Evolutionary conservation across 495 filamentous ascomycete genomes (phyloP).

Genomic region (Annulohypoxylon moriforme): DNA sequence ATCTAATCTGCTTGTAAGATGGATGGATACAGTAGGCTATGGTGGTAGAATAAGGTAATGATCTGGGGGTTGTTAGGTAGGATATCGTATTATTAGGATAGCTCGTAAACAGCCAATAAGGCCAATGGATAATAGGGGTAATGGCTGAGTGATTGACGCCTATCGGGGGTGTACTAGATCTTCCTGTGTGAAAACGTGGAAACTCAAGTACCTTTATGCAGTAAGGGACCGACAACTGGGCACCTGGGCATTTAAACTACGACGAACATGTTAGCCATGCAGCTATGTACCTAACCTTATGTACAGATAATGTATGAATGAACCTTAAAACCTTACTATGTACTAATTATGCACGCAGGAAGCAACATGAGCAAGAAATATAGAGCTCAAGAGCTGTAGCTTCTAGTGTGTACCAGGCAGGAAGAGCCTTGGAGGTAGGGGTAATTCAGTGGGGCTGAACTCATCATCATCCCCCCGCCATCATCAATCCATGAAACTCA

Average conservation of each 20-base stretch:
- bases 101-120: background rate
- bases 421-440: background rate
- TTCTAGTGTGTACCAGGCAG: background rate
- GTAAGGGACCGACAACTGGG: conserved; percentile 13
- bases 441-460: background rate
- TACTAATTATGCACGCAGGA: background rate
- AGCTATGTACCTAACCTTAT: background rate
- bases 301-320: background rate
- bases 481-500: background rate
- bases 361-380: background rate
- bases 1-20: conserved; percentile 9
- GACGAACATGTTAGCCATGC: too few species aligned
- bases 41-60: conserved; percentile 6
- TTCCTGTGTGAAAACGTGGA: background rate
- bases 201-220: conserved; percentile 3
- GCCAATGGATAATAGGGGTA: background rate
- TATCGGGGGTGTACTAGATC: conserved; percentile 4
- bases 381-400: background rate
- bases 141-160: conserved; percentile 3
- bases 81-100: conserved; percentile 2
- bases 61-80: background rate
- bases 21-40: conserved; percentile 6
- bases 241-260: too few species aligned
- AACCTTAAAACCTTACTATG: background rate
- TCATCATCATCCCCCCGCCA: background rate